Base-by-base conservation (phyloP, 352 stramenopile genomes). In the Peronospora tabacina region DNA sequence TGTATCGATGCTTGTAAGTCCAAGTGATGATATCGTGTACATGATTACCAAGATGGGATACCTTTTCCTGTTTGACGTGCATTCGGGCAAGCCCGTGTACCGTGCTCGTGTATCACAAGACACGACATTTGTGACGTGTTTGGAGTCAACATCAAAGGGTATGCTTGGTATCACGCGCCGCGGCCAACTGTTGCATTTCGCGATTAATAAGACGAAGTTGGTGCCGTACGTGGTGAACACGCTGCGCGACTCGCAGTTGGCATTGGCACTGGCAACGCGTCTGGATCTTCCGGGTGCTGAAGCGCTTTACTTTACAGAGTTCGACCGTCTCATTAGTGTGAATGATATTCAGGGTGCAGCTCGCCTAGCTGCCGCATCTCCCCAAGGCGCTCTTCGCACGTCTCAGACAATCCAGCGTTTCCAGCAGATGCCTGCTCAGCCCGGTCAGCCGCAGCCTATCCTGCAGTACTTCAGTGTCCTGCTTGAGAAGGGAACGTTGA, bases 1-100 rank as follows among this genome's bases (percentile, higher is more conserved):
- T 4, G 96, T 99, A 34, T 97, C 87, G 56, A 95, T 99, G 74
- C 70, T 96, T 37, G 79, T 98, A 46, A 95, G 74, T 28, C 77
- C 86, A 11, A 66, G 71, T 29, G 87, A 98, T 51, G 93, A 98
- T 50, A 70, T 99, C 44, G 87, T 98, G 35, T 99, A 98, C 70
- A 93, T 99, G 73, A 95, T 99, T 56, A 98, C 96, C 28, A 99
- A 99, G 85, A 98, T 98, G 90, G 97, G 97, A 41, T 99, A 98
- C 70, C 75, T 98, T 29, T 99, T 98, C 82, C 84, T 99, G 54
- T 99, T 99, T 70, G 97, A 99, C 69, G 87, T 97, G 47, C 92
- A 98, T 76, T 95, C 94, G 32, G 96, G 95, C 54, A 98, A 98
- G 74, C 94, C 96, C 34, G 86, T 99, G 46, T 99, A 98, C 77